Conservation (phyloP, 2,329 filamentous ascomycete species). For the Arthrobotrys pseudoclavata region DNA sequence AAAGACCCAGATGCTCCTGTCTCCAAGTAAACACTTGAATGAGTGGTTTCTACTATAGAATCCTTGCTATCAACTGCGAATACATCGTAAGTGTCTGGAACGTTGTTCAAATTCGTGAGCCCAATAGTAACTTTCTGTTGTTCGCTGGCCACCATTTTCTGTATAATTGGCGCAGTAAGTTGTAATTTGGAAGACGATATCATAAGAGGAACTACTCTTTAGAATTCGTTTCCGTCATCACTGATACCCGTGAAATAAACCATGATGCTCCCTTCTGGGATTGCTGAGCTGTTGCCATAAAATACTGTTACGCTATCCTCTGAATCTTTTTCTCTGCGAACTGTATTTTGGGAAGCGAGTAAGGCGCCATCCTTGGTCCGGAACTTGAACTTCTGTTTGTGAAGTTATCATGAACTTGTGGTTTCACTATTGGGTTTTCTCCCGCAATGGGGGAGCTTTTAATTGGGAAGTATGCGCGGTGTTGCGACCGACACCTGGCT, state of each 20-base stretch:
- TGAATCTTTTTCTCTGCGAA: neutral
- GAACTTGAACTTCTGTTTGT: constrained; percentile 30
- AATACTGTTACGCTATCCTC: constrained; percentile 14
- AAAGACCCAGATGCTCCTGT: constrained; percentile 28
- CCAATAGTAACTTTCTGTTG: constrained; percentile 9
- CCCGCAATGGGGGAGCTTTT: constrained; percentile 32
- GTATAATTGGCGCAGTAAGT: constrained; percentile 24
- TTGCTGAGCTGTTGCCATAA: constrained; percentile 35
- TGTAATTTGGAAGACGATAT: constrained; percentile 29
- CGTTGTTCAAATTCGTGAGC: constrained; percentile 11
- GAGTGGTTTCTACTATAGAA: constrained; percentile 10
- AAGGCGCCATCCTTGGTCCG: constrained; percentile 26
- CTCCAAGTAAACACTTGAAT: constrained; percentile 7
- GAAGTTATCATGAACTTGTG: constrained; percentile 35
- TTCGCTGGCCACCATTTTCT: constrained; percentile 18
- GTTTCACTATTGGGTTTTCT: constrained; percentile 7
- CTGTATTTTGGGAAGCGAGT: constrained; percentile 21
- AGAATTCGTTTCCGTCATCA: constrained; percentile 26
- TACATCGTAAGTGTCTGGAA: constrained; percentile 40
- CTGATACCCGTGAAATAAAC: constrained; percentile 45
- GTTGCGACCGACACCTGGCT: constrained; percentile 30
- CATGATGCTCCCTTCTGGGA: constrained; percentile 38
- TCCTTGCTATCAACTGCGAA: constrained; percentile 42
- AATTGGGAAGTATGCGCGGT: constrained; percentile 42
- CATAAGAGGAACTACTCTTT: constrained; percentile 29